Evolutionary conservation across 2,329 filamentous ascomycete species (phyloP).

Genomic region (Paracoccidioides brasiliensis): DNA sequence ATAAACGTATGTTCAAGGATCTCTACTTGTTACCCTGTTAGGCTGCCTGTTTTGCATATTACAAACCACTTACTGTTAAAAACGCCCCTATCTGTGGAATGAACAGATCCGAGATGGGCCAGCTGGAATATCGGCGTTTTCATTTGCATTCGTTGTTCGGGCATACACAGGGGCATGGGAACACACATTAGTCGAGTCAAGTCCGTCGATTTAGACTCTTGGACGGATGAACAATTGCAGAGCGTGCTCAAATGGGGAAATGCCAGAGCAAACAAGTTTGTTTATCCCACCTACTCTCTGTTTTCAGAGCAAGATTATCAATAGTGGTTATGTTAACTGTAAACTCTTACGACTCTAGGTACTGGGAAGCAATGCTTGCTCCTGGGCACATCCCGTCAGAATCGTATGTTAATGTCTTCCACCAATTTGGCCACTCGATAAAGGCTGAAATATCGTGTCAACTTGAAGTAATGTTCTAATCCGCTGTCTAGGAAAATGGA

Average conservation of each 20-base stretch:
- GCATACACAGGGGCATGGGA: constrained; percentile 96
- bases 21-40: background rate
- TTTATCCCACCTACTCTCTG: constrained; percentile 3
- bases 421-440: constrained; percentile 4
- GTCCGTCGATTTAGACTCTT: constrained; percentile 92
- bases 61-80: background rate
- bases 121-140: constrained; percentile 98
- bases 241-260: constrained; percentile 95
- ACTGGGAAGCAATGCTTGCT: constrained; percentile 94
- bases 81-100: background rate
- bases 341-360: constrained; percentile 29
- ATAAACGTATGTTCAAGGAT: constrained; percentile 61
- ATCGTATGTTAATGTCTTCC: constrained; percentile 37
- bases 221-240: constrained; percentile 95
- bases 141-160: constrained; percentile 94
- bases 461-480: background rate
- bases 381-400: constrained; percentile 86
- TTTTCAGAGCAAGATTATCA: constrained; percentile 5
- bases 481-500: constrained; percentile 62
- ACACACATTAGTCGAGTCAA: constrained; percentile 98
- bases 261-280: constrained; percentile 79
- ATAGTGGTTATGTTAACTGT: constrained; percentile 9
- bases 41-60: background rate
- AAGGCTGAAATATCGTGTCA: no score
- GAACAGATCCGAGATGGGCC: constrained; percentile 85